phyloP scores from a whole-genome alignment of 1,284 basidiomycete species.

The Testicularia cyperi region DNA sequence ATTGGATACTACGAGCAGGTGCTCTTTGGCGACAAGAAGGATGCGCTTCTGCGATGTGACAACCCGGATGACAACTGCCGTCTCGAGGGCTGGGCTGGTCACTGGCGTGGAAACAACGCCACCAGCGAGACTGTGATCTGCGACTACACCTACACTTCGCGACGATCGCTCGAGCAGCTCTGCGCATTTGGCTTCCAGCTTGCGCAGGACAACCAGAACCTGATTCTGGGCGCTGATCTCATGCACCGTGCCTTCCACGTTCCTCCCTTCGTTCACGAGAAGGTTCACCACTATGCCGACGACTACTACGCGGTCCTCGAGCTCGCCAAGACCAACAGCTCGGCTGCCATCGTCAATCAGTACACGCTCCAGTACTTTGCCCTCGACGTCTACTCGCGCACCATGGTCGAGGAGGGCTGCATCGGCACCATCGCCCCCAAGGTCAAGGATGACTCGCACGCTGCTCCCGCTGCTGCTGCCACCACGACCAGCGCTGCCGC shows the following conservation, averaged over 20 bases:
- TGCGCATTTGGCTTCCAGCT: slow-evolving; percentile 61
- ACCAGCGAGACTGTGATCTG: slow-evolving; percentile 62
- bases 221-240: slow-evolving; percentile 61
- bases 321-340: slow-evolving; percentile 59
- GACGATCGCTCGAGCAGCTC: slow-evolving; percentile 35
- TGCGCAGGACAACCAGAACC: slow-evolving; percentile 31
- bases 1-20: slow-evolving; percentile 59
- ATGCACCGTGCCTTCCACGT: slow-evolving; percentile 62
- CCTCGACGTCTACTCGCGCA: slow-evolving; percentile 59
- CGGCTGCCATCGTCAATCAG: slow-evolving; percentile 59
- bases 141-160: slow-evolving; percentile 30
- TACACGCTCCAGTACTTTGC: slow-evolving; percentile 62
- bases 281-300: slow-evolving; percentile 61
- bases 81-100: slow-evolving; percentile 60
- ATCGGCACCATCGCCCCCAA: slow-evolving; percentile 5
- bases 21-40: slow-evolving; percentile 41
- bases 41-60: slow-evolving; percentile 59
- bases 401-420: slow-evolving; percentile 56
- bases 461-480: background rate
- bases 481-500: background rate
- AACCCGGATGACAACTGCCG: slow-evolving; percentile 60
- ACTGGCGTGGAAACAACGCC: slow-evolving; percentile 62
- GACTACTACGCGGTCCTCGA: slow-evolving; percentile 56
- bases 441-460: background rate
- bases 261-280: slow-evolving; percentile 54